These are phyloP conservation scores for Trichoderma guizhouense DNA, from an alignment of 2,329 filamentous ascomycete genomes.

Conservation along the genomic window DNA sequence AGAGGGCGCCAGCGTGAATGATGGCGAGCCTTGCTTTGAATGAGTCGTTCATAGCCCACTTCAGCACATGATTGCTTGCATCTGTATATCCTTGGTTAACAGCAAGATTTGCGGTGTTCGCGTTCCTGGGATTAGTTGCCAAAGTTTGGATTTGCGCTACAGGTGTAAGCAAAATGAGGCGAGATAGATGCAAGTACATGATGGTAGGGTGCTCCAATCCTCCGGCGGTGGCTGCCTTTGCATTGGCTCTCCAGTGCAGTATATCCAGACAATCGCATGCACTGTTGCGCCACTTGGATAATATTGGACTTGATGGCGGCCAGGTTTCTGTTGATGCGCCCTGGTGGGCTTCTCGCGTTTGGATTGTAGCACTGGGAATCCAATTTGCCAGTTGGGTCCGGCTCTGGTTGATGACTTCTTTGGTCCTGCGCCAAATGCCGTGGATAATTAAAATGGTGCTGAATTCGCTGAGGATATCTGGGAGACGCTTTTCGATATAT, in stretches of 20 bases:
- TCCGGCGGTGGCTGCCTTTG: background rate
- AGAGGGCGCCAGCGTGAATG: background rate
- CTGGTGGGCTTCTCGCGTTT: background rate
- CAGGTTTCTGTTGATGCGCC: background rate
- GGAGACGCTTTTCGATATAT: background rate
- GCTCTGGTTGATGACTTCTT: background rate
- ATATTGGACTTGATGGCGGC: background rate
- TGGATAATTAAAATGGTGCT: background rate
- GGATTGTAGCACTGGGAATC: background rate
- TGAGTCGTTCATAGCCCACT: background rate
- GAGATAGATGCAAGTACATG: background rate
- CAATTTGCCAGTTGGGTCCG: background rate
- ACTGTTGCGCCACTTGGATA: background rate
- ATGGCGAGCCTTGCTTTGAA: background rate
- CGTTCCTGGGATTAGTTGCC: background rate
- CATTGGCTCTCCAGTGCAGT: background rate
- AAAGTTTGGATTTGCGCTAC: background rate
- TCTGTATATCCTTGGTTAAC: background rate
- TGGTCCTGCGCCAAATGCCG: background rate
- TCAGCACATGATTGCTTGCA: background rate
- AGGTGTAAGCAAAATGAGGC: background rate
- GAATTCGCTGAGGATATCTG: background rate
- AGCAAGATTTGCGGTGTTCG: background rate
- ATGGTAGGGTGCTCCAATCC: background rate
- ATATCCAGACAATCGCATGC: background rate